Base-by-base conservation (phyloP, 2,329 filamentous ascomycete species). In the Colletotrichum abscissum region DNA sequence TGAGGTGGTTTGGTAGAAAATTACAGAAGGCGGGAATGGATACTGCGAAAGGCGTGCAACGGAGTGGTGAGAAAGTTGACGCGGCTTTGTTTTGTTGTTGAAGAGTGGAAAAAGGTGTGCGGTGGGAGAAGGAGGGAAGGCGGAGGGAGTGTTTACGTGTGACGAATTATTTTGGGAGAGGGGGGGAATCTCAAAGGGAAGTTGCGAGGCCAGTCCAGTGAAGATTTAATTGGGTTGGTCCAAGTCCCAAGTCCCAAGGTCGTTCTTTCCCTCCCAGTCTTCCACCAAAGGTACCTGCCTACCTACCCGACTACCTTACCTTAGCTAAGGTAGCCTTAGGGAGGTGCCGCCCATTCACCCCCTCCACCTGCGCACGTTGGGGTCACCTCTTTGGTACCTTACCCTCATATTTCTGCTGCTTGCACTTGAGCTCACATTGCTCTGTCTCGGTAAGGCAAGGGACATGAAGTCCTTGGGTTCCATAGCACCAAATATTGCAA, bases 121-220 rank as follows among this genome's bases (percentile, higher is more conserved):
- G 63, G 72, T 72, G 69, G 69, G 59, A 67, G 72, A 72, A 60
- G 68, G 69, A 63, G 46, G 69, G 63, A 68, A 72, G 69, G 69
- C 46, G 38, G 68, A 63, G 63, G 69, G 72, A 67, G 62, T 74
- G 72, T 74, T 74, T 74, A 74, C 69, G 72, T 74, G 72, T 74
- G 72, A 74, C 72, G 72, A 74, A 72, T 72, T 71, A 71, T 74
- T 74, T 68, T 74, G 68, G 72, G 72, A 68, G 69, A 64, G 35
- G 28, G 65, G 55, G 33, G 65, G 55, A 52, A 67, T 65, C 49
- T 65, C 52, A 65, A 66, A 67, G 69, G 72, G 68, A 72, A 74
- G 72, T 72, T 74, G 68, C 68, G 58, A 72, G 69, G 63, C 63
- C 63, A 60, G 58, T 74, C 63, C 63, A 63, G 58, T 74, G 72